These are phyloP conservation scores for Capsicum baccatum DNA, from an alignment of 257 asterid species.

Conservation along the genomic window DNA sequence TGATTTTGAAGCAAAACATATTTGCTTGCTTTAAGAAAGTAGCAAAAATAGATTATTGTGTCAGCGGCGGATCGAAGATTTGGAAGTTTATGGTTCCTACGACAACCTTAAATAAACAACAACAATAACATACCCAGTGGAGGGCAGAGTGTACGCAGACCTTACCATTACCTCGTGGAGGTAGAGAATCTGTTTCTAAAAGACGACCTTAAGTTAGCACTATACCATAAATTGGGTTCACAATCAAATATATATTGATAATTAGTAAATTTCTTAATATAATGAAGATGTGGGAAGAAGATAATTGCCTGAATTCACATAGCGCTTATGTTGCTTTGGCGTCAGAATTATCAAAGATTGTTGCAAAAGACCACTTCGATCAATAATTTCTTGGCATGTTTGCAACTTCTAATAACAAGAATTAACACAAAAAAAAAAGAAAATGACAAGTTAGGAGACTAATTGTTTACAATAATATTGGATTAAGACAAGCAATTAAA, in stretches of 20 bases:
- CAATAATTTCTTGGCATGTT: constrained; percentile 44
- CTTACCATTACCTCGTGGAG: too few relatives aligned
- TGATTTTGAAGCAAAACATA: background rate
- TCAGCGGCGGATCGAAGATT: background rate
- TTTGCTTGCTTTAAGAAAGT: too few relatives aligned
- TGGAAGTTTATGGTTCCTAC: background rate
- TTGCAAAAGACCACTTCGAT: constrained; percentile 48
- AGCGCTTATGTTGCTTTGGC: constrained; percentile 52
- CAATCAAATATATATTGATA: background rate
- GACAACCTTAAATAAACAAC: background rate
- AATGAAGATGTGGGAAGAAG: constrained; percentile 17
- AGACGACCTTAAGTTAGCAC: background rate
- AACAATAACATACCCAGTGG: too few relatives aligned
- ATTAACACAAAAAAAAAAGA: background rate
- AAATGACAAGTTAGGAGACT: background rate
- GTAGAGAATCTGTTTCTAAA: too few relatives aligned
- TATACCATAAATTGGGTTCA: background rate
- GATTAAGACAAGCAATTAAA: background rate
- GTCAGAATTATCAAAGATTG: constrained; percentile 37
- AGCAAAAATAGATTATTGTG: background rate
- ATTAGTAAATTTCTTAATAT: background rate
- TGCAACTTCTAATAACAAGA: constrained; percentile 47
- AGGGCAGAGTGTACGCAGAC: too few relatives aligned
- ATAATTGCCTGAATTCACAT: constrained; percentile 54
- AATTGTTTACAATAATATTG: background rate